Evolutionary conservation across 495 filamentous ascomycete genomes (phyloP), one percentile per base, ranked within the genome.

Genomic region (Pyrenopolyporus hunteri): DNA sequence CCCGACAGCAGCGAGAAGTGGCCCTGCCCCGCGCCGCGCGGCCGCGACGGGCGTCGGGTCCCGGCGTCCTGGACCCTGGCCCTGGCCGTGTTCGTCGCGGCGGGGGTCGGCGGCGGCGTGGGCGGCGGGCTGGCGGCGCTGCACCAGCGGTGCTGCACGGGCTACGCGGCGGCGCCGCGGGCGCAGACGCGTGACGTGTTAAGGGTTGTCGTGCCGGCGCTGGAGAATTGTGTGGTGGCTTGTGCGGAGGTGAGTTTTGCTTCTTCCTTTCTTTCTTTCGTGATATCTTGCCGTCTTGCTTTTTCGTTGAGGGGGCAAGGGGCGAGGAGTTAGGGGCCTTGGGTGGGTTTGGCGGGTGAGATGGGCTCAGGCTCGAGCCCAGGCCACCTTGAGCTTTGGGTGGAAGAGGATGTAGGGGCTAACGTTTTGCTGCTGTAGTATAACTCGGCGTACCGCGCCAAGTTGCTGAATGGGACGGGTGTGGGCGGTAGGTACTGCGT

Each of bases 221-320:
- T 75, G 3, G 71, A 73, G 28, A 68, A 64, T 1, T 75, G 73
- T 43, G 68, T 76, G 14, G 52, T 63, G 37, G 63, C 69, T 14
- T 76, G 73, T 44, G 74, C 73, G 0, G 51, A 55, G 28, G 55
- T 50, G 29, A 50, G 55, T 50, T 44, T 6, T 6, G 13, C 13
- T 16, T 32, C 4, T 7, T 36, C 2, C 9, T 4, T 10, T 22
- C 4, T 37, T n/a, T 6, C 6, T 0, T 40, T 29, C 9, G n/a
- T 29, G 26, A 9, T 29, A 4, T 29, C 4, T 5, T 9, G 4
- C 26, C 9, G 5, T 29, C 13, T 23, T 8, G 1, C 22, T 22
- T 44, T 14, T 29, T 29, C 26, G 5, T 29, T 29, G 26, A 4
- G 26, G 26, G 26, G 26, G 4, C 26, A 9, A 29, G 26, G 26